Evolutionary conservation across 1,284 basidiomycete genomes (phyloP), one percentile per base, ranked within the genome.

Genomic region (Tylopilus sp.): DNA sequence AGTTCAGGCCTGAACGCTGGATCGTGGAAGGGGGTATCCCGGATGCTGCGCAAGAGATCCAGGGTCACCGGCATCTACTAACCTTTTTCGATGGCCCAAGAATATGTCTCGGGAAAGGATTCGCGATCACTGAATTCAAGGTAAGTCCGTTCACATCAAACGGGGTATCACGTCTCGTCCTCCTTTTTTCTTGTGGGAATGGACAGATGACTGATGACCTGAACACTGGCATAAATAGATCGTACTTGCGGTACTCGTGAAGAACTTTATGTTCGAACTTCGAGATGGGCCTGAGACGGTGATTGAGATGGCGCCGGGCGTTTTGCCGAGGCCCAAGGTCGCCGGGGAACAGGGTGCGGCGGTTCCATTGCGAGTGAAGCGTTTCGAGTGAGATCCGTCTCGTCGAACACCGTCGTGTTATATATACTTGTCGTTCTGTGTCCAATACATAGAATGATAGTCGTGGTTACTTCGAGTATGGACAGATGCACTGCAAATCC

Each of bases 301-400:
- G 57, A 70, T 80, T 40, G 72, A 66, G 33, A 53, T 54, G 9
- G 66, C 63, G 14, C 58, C 53, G 7, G 69, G 66, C 3, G 54
- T 78, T n/a, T 53, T 78, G 10, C 64, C 64, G 2, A 60, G 77
- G 20, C 78, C 79, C 1, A 73, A 68, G 52, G 60, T 78, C 2
- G 69, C 54, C 0, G 77, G 77, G 0, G 68, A 72, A 59, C 54
- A 63, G 18, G 75, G 74, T 4, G 57, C 64, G 17, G 62, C 56
- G 20, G 66, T 78, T 2, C 77, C 77, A 1, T 52, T 80, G 57
- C 66, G 60, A 17, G 69, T 81, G 6, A 43, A 44, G 18, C 57
- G 51, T 41, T 55, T 58, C 6, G 57, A 54, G 33, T 52, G 42
- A 57, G 34, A n/a, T 10, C 26, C 28, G 29, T 21, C 26, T n/a